Percentiles rank a stretch among this genome's conserved stretches.
Evolutionary conservation across 1,139 yeast species (phyloP).

Genomic region (Blastobotrys capitulatus): DNA sequence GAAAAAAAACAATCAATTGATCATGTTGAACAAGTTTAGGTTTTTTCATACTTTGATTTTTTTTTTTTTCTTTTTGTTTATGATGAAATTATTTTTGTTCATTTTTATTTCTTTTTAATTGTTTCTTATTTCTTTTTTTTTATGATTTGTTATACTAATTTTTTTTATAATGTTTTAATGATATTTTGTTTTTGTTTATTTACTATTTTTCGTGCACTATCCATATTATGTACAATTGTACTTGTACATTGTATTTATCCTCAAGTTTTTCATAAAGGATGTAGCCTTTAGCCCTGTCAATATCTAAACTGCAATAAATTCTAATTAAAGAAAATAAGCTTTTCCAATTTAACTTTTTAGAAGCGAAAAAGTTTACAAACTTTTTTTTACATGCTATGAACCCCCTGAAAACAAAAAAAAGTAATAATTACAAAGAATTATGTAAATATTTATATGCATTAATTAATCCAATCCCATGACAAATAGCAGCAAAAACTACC

Average conservation of each 20-base stretch:
- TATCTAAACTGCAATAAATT: no score
- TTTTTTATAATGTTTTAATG: neutral
- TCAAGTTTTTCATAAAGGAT: no score
- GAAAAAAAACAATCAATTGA: slow-evolving; percentile 1
- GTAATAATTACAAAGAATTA: neutral
- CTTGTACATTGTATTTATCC: no score
- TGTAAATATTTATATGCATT: slow-evolving; percentile 44
- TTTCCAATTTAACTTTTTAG: no score
- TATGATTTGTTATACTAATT: neutral
- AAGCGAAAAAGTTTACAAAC: no score
- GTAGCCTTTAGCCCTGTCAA: no score
- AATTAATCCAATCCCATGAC: slow-evolving; percentile 66
- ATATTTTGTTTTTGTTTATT: neutral
- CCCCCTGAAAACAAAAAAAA: no score
- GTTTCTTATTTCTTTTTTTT: neutral
- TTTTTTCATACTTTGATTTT: neutral
- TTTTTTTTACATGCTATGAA: no score
- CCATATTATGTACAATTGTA: no score
- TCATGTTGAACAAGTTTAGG: slow-evolving; percentile 4
- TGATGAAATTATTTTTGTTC: neutral
- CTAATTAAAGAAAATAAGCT: no score
- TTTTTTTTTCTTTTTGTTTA: neutral
- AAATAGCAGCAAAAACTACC: slow-evolving; percentile 75
- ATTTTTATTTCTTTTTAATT: neutral
- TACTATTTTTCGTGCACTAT: no score